Evolutionary conservation across 805 yeast species (phyloP).

Genomic region (Zygotorulaspora sp.): DNA sequence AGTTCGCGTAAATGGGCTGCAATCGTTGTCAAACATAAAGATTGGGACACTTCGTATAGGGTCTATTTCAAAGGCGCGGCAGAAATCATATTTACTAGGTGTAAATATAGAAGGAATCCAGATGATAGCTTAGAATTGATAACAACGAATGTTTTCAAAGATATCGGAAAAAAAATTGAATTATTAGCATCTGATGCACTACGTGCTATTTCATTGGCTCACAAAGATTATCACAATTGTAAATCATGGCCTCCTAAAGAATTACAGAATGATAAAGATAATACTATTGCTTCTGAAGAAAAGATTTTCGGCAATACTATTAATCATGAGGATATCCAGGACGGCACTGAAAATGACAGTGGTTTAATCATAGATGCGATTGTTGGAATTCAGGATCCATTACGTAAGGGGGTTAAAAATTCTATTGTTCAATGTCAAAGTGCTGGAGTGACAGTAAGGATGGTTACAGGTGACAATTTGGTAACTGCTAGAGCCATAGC

Average conservation of each 20-base stretch:
- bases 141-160: constrained; percentile 14
- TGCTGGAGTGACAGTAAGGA: constrained; percentile 93
- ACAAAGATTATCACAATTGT: constrained; percentile 54
- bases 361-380: constrained; percentile 61
- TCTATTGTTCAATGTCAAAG: constrained; percentile 80
- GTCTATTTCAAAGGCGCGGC: constrained; percentile 90
- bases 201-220: constrained; percentile 86
- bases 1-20: constrained; percentile 93
- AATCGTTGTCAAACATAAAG: constrained; percentile 51
- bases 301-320: constrained; percentile 38
- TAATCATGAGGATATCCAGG: constrained; percentile 20
- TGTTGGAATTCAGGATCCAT: constrained; percentile 93
- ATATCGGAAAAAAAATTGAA: constrained; percentile 42
- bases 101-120: constrained; percentile 41
- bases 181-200: constrained; percentile 72
- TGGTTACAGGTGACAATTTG: constrained; percentile 97
- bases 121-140: constrained; percentile 33
- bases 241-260: constrained; percentile 66
- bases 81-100: constrained; percentile 67
- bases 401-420: constrained; percentile 82
- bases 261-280: constrained; percentile 33
- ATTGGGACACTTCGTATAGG: constrained; percentile 42
- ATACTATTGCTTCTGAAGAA: constrained; percentile 42
- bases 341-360: constrained; percentile 22
- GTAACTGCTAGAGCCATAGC: constrained; percentile 92